Percentiles rank a stretch among this genome's conserved stretches.
Conservation (phyloP, 805 yeast species). For the Sugiyamaella qingdaonensis region DNA sequence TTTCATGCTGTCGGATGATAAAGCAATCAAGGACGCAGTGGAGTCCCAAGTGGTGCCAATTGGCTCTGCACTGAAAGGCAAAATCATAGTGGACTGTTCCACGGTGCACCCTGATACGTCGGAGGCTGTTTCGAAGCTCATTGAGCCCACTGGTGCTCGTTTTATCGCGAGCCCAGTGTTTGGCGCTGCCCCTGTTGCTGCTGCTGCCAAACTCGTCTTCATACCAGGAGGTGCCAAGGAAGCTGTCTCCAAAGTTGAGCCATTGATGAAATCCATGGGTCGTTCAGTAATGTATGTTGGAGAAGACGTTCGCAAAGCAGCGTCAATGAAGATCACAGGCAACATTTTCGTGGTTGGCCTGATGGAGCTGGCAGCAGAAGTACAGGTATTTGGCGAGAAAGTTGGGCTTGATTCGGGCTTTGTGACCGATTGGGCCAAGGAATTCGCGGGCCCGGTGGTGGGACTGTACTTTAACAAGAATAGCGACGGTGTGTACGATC, state of each 20-base stretch:
- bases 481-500: conserved; percentile 18
- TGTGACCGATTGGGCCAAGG: conserved; percentile 18
- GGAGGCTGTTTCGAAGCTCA: conserved; percentile 9
- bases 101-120: conserved; percentile 30
- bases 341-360: conserved; percentile 28
- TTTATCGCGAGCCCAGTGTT: conserved; percentile 30
- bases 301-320: conserved; percentile 25
- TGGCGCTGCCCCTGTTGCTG: conserved; percentile 29
- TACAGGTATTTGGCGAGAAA: conserved; percentile 26
- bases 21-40: conserved; percentile 9
- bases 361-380: conserved; percentile 28
- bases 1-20: conserved; percentile 19
- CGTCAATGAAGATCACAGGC: conserved; percentile 27
- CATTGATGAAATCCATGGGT: conserved; percentile 28
- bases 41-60: background rate
- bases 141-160: conserved; percentile 19
- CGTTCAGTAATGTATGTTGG: conserved; percentile 24
- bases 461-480: conserved; percentile 20
- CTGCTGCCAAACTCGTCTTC: conserved; percentile 25
- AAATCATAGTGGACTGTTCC: conserved; percentile 25
- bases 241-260: conserved; percentile 21
- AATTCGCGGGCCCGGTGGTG: conserved; percentile 17
- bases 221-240: conserved; percentile 24
- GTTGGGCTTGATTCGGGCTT: conserved; percentile 23
- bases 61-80: conserved; percentile 15